A percentile compares a stretch with the other conserved stretches of the same genome.
Evolutionary conservation across 768 basidiomycete genomes (phyloP).

Genomic region (Boletus sp.): DNA sequence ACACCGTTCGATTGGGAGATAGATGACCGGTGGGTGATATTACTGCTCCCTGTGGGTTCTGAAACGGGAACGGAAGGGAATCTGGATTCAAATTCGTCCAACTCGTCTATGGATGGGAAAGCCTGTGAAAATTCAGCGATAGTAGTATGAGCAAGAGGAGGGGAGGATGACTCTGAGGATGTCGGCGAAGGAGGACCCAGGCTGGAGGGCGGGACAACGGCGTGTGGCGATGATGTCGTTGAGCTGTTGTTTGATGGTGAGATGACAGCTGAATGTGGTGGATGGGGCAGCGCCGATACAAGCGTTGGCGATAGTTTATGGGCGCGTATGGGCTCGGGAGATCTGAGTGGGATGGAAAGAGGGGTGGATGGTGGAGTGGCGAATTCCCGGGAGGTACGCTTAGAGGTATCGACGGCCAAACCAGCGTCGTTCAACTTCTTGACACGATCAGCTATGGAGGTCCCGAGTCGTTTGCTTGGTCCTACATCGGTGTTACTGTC

Average conservation of each 20-base stretch:
- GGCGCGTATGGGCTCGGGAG: conserved; percentile 32
- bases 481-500: conserved; percentile 26
- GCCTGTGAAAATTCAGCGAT: conserved; percentile 59
- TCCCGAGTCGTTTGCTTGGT: conserved; percentile 48
- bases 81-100: conserved; percentile 54
- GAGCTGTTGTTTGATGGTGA: conserved; percentile 31
- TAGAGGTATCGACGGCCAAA: conserved; percentile 54
- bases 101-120: conserved; percentile 79
- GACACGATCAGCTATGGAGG: conserved; percentile 79
- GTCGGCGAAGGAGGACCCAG: conserved; percentile 77
- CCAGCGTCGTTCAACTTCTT: conserved; percentile 73
- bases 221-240: conserved; percentile 51
- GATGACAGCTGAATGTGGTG: conserved; percentile 10
- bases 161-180: conserved; percentile 67
- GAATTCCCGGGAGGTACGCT: conserved; percentile 57
- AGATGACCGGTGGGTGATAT: conserved; percentile 5
- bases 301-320: conserved; percentile 41
- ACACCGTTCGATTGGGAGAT: conserved; percentile 31
- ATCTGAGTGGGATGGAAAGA: conserved; percentile 24
- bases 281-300: conserved; percentile 29
- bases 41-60: conserved; percentile 35
- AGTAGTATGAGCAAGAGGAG: conserved; percentile 40
- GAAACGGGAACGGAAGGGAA: conserved; percentile 51
- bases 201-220: conserved; percentile 65
- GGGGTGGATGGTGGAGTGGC: conserved; percentile 36